Conservation (phyloP, 1,284 basidiomycete species). For the Sporisorium exsertum region DNA sequence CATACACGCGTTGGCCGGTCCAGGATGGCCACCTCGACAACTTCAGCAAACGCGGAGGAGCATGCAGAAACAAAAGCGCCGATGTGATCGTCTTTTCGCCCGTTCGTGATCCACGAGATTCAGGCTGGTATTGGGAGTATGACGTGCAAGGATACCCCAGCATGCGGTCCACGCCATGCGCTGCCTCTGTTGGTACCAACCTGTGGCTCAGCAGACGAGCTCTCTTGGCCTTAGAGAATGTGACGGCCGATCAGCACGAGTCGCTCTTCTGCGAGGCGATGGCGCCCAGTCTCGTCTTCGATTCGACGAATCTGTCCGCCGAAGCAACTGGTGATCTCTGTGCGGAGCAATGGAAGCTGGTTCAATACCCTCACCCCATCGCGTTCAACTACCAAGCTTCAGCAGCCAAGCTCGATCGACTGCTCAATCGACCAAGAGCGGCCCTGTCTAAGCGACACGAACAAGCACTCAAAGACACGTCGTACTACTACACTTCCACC, state of each 20-base stretch:
- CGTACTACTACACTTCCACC: constrained; percentile 22
- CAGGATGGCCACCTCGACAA: not conserved
- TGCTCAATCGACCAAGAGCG: constrained; percentile 20
- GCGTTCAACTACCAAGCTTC: constrained; percentile 24
- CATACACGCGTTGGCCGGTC: constrained; percentile 20
- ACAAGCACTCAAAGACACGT: constrained; percentile 19
- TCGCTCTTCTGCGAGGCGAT: constrained; percentile 34
- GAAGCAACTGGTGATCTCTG: not conserved
- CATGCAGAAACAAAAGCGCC: constrained; percentile 9
- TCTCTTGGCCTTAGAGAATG: constrained; percentile 12
- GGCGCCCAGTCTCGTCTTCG: constrained; percentile 17
- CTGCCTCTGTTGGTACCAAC: constrained; percentile 29
- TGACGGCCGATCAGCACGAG: constrained; percentile 14
- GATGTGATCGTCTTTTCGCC: constrained; percentile 30
- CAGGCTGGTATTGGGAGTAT: constrained; percentile 40
- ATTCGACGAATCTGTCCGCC: not conserved
- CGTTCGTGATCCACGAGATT: constrained; percentile 17
- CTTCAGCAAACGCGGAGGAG: not conserved
- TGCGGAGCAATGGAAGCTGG: constrained; percentile 16
- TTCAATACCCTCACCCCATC: constrained; percentile 28
- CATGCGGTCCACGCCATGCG: constrained; percentile 4
- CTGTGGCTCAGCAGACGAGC: constrained; percentile 29
- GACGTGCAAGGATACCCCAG: constrained; percentile 25
- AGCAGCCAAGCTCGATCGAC: constrained; percentile 8
- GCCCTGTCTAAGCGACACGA: constrained; percentile 17